Evolutionary conservation across 331 rosid genomes (phyloP), one percentile per base, ranked within the genome.

Genomic region (Quercus tomentella): DNA sequence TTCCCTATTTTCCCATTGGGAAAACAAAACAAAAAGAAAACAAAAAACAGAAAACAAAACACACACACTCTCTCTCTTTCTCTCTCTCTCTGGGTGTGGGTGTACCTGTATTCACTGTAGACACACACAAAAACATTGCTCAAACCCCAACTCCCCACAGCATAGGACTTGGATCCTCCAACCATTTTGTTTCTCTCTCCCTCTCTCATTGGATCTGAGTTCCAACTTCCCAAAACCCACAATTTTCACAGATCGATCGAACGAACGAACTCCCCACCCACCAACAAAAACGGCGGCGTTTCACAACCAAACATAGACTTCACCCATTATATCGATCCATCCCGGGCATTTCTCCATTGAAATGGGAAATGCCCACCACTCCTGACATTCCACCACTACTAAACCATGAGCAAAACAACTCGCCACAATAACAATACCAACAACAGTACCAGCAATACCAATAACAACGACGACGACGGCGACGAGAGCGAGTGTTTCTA

Each of bases 131-230:
- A 77, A 77, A 66, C 86, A 82, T 86, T 67, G 88, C 89, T 87
- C 86, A 82, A 89, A 81, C 89, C 89, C 89, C 86, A 91, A 81
- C 77, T 79, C 88, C 77, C 74, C 74, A 51, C 86, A 68, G 88
- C 96, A 86, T 91, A 83, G 97, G 94, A 89, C 94, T 86, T 86
- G 81, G 93, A 84, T 84, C 92, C 85, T 15, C 77, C 80, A 63
- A 80, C 49, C 75, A 23, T 77, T 30, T 56, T 49, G 56, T 51
- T 41, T 77, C 86, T 43, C 76, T 74, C 80, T 81, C 84, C 25
- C 73, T 52, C 80, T 70, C 77, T 56, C 85, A 81, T 84, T 90
- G 92, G 97, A 92, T 91, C 96, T 89, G 92, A 80, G 76, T 89
- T 77, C 77, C 78, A 61, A 84, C 61, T 3, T 49, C 85, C 87